Percentiles rank a stretch among this genome's conserved stretches.
phyloP scores from a whole-genome alignment of 2,329 filamentous ascomycete genomes.

The Ciborinia camelliae region DNA sequence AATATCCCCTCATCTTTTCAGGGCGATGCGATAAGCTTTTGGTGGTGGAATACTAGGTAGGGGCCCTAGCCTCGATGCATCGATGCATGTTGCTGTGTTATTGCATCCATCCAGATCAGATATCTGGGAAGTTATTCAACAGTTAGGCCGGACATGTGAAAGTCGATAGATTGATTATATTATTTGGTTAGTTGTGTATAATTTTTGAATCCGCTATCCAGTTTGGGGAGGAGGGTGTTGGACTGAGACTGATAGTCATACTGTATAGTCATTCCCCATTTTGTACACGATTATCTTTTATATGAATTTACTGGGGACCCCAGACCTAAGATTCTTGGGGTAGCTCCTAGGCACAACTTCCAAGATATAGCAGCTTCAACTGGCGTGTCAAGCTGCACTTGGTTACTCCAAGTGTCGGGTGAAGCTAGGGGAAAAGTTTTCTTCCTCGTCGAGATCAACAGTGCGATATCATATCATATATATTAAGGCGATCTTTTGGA shows the following conservation, averaged over 20 bases:
- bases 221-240: conserved; percentile 1
- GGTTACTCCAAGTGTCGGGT: background rate
- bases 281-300: background rate
- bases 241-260: too few species aligned
- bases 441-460: background rate
- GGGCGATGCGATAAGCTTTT: conserved; percentile 9
- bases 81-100: background rate
- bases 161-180: background rate
- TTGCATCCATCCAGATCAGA: conserved; percentile 1
- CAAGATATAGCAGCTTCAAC: background rate
- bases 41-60: conserved; percentile 4
- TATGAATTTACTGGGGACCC: conserved; percentile 6
- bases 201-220: background rate
- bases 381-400: too few species aligned
- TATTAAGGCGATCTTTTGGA: background rate
- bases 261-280: background rate
- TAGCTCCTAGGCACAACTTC: background rate
- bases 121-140: background rate
- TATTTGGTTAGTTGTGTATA: background rate
- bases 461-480: background rate
- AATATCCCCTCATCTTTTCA: background rate
- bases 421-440: conserved; percentile 7
- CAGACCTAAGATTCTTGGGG: conserved; percentile 1
- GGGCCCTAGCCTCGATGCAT: background rate
- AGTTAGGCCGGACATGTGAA: background rate